Evolutionary conservation across 768 basidiomycete species (phyloP).

Genomic region (Phanerochaete sordida): DNA sequence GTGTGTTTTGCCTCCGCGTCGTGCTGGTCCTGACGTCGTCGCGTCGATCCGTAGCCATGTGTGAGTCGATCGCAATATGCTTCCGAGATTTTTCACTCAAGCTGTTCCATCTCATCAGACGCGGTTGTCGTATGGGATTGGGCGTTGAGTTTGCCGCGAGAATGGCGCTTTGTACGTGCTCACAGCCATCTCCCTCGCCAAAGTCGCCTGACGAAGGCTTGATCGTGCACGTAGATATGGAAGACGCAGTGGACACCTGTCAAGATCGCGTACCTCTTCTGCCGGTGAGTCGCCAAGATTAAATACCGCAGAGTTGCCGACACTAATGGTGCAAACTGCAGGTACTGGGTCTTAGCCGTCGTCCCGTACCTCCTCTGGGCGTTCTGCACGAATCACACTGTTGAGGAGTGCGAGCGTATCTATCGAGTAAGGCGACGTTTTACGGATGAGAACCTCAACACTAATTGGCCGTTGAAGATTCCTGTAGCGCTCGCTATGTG

Average conservation of each 20-base stretch:
- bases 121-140: constrained; percentile 85
- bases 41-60: constrained; percentile 38
- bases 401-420: constrained; percentile 62
- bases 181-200: background rate
- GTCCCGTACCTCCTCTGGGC: constrained; percentile 77
- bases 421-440: constrained; percentile 46
- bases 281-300: constrained; percentile 51
- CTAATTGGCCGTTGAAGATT: constrained; percentile 39
- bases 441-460: constrained; percentile 1
- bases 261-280: constrained; percentile 80
- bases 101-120: constrained; percentile 40
- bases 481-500: constrained; percentile 82
- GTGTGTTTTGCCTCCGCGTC: constrained; percentile 31
- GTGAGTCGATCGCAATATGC: constrained; percentile 14
- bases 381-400: constrained; percentile 67
- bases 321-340: constrained; percentile 22
- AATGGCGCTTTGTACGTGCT: constrained; percentile 66
- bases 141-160: constrained; percentile 73
- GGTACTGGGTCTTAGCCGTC: constrained; percentile 81
- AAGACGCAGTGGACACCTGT: constrained; percentile 82
- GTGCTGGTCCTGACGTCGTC: constrained; percentile 29
- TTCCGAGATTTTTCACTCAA: constrained; percentile 6
- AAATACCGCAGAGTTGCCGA: background rate
- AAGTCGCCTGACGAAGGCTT: background rate
- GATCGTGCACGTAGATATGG: constrained; percentile 54